phyloP scores from a whole-genome alignment of 495 filamentous ascomycete species.

The Monascus purpureus region DNA sequence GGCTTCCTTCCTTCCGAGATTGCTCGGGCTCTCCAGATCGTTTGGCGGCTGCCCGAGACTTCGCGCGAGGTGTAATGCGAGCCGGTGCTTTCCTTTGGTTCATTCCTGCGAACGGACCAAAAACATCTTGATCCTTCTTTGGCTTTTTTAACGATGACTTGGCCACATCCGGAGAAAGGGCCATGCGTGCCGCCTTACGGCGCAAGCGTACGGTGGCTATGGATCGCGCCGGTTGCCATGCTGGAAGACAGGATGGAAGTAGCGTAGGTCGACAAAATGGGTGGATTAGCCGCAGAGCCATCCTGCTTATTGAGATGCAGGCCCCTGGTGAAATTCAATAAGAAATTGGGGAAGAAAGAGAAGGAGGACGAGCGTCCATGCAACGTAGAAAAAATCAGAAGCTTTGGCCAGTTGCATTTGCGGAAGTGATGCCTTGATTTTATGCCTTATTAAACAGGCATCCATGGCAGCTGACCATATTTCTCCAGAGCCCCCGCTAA shows the following conservation, averaged over 20 bases:
- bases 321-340: too few species aligned
- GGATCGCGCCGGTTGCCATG: constrained; percentile 24
- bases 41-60: constrained; percentile 27
- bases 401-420: neutral
- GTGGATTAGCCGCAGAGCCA: constrained; percentile 19
- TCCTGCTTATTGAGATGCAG: constrained; percentile 9
- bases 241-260: constrained; percentile 6
- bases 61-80: constrained; percentile 20
- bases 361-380: neutral
- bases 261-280: constrained; percentile 19
- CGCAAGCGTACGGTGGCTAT: constrained; percentile 26
- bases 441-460: constrained; percentile 1
- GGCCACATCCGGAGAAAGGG: constrained; percentile 61
- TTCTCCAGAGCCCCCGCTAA: too few species aligned
- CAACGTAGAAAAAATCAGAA: neutral
- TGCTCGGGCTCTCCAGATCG: constrained; percentile 18
- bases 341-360: too few species aligned
- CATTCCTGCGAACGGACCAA: constrained; percentile 63
- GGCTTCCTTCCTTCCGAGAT: constrained; percentile 27
- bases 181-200: constrained; percentile 55
- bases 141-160: constrained; percentile 31
- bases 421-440: neutral
- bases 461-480: too few species aligned
- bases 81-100: constrained; percentile 61
- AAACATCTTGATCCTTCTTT: constrained; percentile 18